Base-by-base conservation (phyloP, 1,139 yeast species). In the Diutina pseudorugosa region DNA sequence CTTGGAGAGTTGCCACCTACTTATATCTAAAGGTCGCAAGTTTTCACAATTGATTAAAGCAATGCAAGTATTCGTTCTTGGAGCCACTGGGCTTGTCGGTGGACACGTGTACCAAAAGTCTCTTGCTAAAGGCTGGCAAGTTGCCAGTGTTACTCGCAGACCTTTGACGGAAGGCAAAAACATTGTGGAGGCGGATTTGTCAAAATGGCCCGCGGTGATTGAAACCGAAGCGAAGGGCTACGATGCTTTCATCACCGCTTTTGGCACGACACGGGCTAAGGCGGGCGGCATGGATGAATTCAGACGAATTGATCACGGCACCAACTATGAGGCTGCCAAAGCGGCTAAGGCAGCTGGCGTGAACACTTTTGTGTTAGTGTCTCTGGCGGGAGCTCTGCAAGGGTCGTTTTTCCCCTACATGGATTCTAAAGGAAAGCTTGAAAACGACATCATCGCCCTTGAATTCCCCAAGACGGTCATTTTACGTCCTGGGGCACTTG, bases 201-300 rank as follows among this genome's bases (percentile, higher is more conserved):
- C 55, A 1, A 65, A 70, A 50, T 82, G 85, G 84, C 63, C 64
- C 1, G 64, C 57, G 6, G 53, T 62, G 11, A 63, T 70, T 48
- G 57, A 51, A 43, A 58, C 53, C 5, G 58, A 58, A 23, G 53
- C 57, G 18, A 54, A 55, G 47, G 56, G 57, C 62, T 62, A 55
- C 64, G 64, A 44, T 30, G 64, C 72, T 0, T 72, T 79, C 54
- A 76, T 83, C 57, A 77, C 87, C 1, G 80, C 82, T 0, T 76
- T 88, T 59, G 95, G 90, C n/a, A 85, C 95, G 16, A 87, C 95
- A 1, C 72, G 76, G 52, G 82, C 77, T 1, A 73, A 68, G 18
- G 95, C 90, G 3, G 93, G 93, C n/a, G 71, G 83, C 1, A 53
- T 56, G 14, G 85, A 77, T 27, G 75, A 79, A 21, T 90, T 86